Evolutionary conservation across 2,329 filamentous ascomycete species (phyloP).

Genomic region (Botryotinia convoluta): DNA sequence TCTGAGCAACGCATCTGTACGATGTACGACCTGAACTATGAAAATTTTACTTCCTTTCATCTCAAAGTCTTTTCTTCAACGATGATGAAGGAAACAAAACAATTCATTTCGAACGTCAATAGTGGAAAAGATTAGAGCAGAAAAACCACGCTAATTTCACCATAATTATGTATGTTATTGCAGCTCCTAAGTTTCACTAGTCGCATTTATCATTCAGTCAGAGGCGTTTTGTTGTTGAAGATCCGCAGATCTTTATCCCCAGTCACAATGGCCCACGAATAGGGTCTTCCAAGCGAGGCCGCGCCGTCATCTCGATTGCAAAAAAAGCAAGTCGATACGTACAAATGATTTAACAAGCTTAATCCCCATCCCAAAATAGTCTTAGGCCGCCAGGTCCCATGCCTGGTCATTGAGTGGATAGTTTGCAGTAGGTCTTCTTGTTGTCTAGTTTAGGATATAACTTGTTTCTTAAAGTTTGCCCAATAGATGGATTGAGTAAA

Average conservation of each 20-base stretch:
- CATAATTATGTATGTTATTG: neutral
- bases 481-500: neutral
- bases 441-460: neutral
- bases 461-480: neutral
- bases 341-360: neutral
- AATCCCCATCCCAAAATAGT: neutral
- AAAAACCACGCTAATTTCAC: neutral
- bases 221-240: neutral
- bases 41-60: neutral
- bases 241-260: neutral
- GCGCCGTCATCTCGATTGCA: too few species aligned
- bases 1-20: neutral
- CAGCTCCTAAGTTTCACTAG: neutral
- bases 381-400: neutral
- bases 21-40: neutral
- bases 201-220: neutral
- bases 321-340: neutral
- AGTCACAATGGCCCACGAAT: neutral
- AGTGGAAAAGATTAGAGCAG: neutral
- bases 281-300: neutral
- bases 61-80: neutral
- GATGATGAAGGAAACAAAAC: neutral
- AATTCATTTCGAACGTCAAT: neutral
- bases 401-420: neutral
- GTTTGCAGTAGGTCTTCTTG: neutral